Conservation (phyloP, 345 rosid genomes). For the Aegle marmelos region DNA sequence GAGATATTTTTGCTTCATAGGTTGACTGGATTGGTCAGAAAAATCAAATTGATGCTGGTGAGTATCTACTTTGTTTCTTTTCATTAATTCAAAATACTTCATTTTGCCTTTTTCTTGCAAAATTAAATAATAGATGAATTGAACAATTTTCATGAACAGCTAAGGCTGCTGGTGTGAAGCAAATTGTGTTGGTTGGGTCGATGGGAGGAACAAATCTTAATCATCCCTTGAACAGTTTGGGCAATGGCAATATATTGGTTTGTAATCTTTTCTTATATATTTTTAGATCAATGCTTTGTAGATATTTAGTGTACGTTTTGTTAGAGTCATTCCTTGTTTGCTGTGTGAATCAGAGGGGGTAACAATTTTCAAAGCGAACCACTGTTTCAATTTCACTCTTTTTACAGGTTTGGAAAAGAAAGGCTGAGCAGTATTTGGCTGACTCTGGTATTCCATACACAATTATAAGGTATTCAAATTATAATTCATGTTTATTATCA, state of each 20-base stretch:
- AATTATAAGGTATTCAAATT: slow-evolving; percentile 66
- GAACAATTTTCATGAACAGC: slow-evolving; percentile 43
- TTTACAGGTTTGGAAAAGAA: slow-evolving; percentile 90
- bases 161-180: slow-evolving; percentile 90
- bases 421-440: slow-evolving; percentile 97
- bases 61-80: slow-evolving; percentile 15
- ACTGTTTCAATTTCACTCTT: neutral
- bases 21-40: slow-evolving; percentile 99
- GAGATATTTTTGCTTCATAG: slow-evolving; percentile 31
- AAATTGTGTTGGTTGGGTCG: slow-evolving; percentile 89
- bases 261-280: slow-evolving; percentile 11
- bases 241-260: slow-evolving; percentile 92
- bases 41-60: slow-evolving; percentile 93
- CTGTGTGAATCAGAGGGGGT: neutral
- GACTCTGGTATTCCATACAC: slow-evolving; percentile 93
- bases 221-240: slow-evolving; percentile 82
- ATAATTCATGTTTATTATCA: neutral
- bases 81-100: slow-evolving; percentile 3
- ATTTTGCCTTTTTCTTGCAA: neutral
- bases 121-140: slow-evolving; percentile 11
- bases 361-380: neutral
- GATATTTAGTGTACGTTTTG: neutral
- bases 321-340: neutral
- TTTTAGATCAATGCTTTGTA: neutral
- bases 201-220: slow-evolving; percentile 90